Percentiles rank a stretch among this genome's conserved stretches.
Evolutionary conservation across 2,329 filamentous ascomycete genomes (phyloP).

Genomic region (Botrytis cinerea): DNA sequence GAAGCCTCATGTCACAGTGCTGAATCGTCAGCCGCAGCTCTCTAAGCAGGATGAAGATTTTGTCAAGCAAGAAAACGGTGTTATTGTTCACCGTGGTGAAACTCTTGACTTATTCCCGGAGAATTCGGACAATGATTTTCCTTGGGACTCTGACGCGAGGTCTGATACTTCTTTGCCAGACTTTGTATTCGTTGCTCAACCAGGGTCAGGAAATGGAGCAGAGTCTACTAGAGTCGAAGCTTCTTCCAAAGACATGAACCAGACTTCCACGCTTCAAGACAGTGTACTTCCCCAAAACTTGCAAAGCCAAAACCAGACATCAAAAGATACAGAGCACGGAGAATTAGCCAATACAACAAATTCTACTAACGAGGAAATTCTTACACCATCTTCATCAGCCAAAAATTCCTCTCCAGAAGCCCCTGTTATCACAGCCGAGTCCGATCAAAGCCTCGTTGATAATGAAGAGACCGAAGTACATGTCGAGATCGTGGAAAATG

Average conservation of each 20-base stretch:
- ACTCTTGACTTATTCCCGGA: constrained; percentile 40
- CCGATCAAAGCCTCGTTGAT: background rate
- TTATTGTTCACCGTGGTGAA: constrained; percentile 41
- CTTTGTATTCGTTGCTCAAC: background rate
- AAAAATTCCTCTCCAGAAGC: background rate
- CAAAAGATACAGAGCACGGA: background rate
- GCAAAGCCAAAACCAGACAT: background rate
- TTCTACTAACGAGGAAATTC: background rate
- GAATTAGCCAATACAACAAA: background rate
- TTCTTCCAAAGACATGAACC: background rate
- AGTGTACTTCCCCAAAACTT: background rate
- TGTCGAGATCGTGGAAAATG: background rate
- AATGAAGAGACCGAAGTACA: constrained; percentile 8
- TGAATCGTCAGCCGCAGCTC: constrained; percentile 20
- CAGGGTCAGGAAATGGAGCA: background rate
- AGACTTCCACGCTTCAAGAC: background rate
- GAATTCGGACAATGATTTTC: background rate
- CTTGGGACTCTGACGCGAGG: constrained; percentile 1
- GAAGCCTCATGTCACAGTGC: constrained; percentile 8
- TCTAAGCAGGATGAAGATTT: constrained; percentile 33
- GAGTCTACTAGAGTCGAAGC: background rate
- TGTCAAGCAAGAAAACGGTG: constrained; percentile 38
- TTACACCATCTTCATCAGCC: background rate
- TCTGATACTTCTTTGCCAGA: background rate
- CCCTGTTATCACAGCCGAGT: background rate